Evolutionary conservation across 805 yeast genomes (phyloP), one percentile per base, ranked within the genome.

Genomic region (Spathaspora sp.): DNA sequence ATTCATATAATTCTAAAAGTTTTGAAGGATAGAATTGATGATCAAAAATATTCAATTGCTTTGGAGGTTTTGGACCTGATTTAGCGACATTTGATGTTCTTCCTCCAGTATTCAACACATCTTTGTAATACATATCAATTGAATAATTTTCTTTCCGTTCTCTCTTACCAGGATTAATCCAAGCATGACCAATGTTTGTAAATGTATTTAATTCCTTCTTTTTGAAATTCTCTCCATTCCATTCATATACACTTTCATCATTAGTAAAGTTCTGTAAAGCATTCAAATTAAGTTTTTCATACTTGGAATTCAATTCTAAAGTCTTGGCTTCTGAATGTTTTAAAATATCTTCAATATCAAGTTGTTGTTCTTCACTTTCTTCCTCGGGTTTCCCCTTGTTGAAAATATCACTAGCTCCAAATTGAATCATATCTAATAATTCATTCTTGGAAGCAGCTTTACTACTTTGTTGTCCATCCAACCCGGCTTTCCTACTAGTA

Each of bases 21-120:
- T 87, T 79, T n/a, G 85, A 78, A 0, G 96, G 90, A 66, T 80
- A 89, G 60, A 94, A 89, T 68, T 94, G 99, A 68, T 92, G 97
- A 63, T 94, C 97, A 63, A 87, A 89, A 40, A 89, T 75, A 52
- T 83, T 84, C 54, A 88, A 73, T 60, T 89, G 94, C 62, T 86
- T 89, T 38, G 98, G 97, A 44, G 96, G 89, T 55, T 80, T 81
- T 16, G 96, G 94, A 1, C 86, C 87, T 9, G 80, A 75, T 44
- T 77, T 74, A 48, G 73, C 72, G 49, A 73, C 64, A 11, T 58
- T 53, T 35, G 75, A 59, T 0, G 84, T 64, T 60, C 87, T 76
- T 46, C 87, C 83, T 5, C 93, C 90, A 1, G 90, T 80, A 58
- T 85, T 82, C 60, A 92, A 71, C 9, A 86, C 91, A 62, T 85